Evolutionary conservation across 2,329 filamentous ascomycete genomes (phyloP), one percentile per base, ranked within the genome.

Genomic region (Penicillium sp.): DNA sequence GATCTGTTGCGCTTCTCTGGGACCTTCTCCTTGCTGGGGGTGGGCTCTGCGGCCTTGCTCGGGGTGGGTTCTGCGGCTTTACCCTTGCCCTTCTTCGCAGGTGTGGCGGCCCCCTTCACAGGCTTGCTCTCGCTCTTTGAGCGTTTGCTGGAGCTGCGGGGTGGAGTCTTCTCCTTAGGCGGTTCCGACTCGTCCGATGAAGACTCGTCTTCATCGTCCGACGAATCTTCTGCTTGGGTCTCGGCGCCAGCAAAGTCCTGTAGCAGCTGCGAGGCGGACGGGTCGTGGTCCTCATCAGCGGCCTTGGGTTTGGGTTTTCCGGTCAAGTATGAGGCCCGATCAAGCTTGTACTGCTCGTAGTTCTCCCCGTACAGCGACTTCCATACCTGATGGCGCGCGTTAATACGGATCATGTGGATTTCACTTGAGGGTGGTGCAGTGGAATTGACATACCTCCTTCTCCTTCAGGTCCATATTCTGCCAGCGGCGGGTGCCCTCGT

Each of bases 401-500:
- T 10, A 31, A 18, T 18, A 31, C 9, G 10, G 27, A 20, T 23
- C 11, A 23, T 14, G 9, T 11, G 7, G 10, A 1, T 37, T 3
- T 23, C n/a, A 13, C 31, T 40, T 18, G 20, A 27, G 14, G 16
- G 31, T 14, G 26, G 42, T 14, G 38, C 37, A 26, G 65, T 32
- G 14, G 24, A 6, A 10, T 27, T 11, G 10, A 48, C 72, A 58
- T 67, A 84, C 81, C 68, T 77, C 72, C 63, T 94, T 94, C 73
- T 94, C 85, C 8, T 74, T 70, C 1, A 84, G 77, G 6, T 75
- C 74, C 84, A 96, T 89, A 55, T 81, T 79, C 51, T 83, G 79
- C 91, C 91, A 96, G 61, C 90, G 81, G 60, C 83, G 82, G 63
- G 89, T 90, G 32, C 89, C 88, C 70, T 95, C 89, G 50, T 87